Conservation (phyloP, 2,329 filamentous ascomycete species). For the Aspergillus versicolor region DNA sequence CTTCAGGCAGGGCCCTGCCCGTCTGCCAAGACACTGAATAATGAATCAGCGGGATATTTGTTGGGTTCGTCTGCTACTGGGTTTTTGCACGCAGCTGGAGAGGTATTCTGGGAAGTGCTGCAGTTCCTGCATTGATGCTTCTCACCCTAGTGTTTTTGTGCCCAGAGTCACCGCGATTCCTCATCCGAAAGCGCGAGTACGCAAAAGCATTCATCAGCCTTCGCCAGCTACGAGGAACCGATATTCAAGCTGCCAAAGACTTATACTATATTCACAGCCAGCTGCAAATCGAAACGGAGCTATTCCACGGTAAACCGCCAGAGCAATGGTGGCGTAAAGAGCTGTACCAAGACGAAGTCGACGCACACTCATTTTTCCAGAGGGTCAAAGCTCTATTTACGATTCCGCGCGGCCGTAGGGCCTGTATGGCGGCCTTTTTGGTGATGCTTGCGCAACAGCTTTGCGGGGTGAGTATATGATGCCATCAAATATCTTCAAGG, state of each 20-base stretch:
- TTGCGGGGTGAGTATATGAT: slow-evolving; percentile 22
- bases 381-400: slow-evolving; percentile 22
- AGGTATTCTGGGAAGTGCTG: slow-evolving; percentile 48
- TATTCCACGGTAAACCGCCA: no score
- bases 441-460: slow-evolving; percentile 33
- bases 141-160: slow-evolving; percentile 47
- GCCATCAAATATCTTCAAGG: not conserved
- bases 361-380: slow-evolving; percentile 12
- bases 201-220: slow-evolving; percentile 31
- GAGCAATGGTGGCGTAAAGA: no score
- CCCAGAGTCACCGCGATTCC: slow-evolving; percentile 42
- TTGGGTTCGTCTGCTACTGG: slow-evolving; percentile 16
- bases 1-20: no score
- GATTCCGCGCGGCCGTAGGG: slow-evolving; percentile 24
- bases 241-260: slow-evolving; percentile 37
- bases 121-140: slow-evolving; percentile 48
- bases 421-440: slow-evolving; percentile 25
- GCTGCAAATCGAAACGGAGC: slow-evolving; percentile 29
- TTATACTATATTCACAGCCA: slow-evolving; percentile 35
- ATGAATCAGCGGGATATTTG: slow-evolving; percentile 13
- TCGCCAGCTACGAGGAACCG: slow-evolving; percentile 33
- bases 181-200: slow-evolving; percentile 33
- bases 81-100: slow-evolving; percentile 40
- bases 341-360: not conserved
- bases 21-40: not conserved